phyloP scores from a whole-genome alignment of 306 rosid genomes.

The Lagenaria siceraria region DNA sequence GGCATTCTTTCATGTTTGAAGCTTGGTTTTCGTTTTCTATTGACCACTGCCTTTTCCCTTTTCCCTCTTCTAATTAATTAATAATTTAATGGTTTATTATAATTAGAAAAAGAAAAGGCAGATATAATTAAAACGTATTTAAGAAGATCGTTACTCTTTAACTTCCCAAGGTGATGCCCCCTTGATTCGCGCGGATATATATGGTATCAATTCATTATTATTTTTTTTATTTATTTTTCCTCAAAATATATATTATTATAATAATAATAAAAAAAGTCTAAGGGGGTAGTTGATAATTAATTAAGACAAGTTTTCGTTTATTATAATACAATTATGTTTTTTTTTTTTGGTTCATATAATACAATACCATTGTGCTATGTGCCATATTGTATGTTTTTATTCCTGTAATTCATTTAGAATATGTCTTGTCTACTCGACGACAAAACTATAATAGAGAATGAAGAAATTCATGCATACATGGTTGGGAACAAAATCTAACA shows the following conservation, averaged over 20 bases:
- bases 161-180: constrained; percentile 6
- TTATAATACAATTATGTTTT: not conserved
- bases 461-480: not conserved
- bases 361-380: not conserved
- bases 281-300: not conserved
- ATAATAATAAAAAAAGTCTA: not conserved
- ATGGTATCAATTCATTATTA: not conserved
- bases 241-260: not conserved
- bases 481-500: not conserved
- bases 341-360: not conserved
- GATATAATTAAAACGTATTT: not conserved
- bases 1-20: not conserved
- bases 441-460: not conserved
- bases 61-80: not conserved
- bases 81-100: not conserved
- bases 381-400: not conserved
- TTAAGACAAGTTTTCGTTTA: not conserved
- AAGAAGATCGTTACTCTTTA: constrained; percentile 1
- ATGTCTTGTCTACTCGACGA: not conserved
- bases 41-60: not conserved
- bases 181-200: constrained; percentile 1
- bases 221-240: not conserved
- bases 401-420: not conserved
- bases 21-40: not conserved
- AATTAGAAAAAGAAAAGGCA: not conserved